These are phyloP conservation scores for Orbilia oligospora DNA, from an alignment of 2,329 filamentous ascomycete species.

Conservation along the genomic window DNA sequence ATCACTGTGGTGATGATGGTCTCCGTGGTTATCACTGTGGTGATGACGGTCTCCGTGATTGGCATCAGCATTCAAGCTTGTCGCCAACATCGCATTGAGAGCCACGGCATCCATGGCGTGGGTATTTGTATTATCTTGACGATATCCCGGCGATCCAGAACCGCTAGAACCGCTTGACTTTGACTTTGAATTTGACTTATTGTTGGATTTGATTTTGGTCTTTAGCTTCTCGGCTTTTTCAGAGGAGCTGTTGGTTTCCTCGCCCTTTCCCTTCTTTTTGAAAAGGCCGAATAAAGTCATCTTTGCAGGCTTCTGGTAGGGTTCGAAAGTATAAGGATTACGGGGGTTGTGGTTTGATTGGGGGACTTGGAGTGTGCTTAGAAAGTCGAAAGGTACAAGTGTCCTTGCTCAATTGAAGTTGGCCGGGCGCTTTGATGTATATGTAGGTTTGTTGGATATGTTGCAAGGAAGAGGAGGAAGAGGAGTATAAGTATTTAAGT, in stretches of 20 bases:
- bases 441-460: not conserved
- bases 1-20: not conserved
- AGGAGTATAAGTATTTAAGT: not conserved
- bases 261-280: not conserved
- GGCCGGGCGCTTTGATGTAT: not conserved
- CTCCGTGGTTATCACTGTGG: not conserved
- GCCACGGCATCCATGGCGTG: not conserved
- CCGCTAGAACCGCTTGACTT: not conserved
- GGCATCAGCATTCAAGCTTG: slow-evolving; percentile 16
- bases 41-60: slow-evolving; percentile 6
- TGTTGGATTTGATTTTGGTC: not conserved
- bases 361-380: not conserved
- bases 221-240: not conserved
- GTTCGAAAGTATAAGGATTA: not conserved
- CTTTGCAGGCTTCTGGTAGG: not conserved
- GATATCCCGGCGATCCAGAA: not conserved
- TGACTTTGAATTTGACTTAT: not conserved
- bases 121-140: not conserved
- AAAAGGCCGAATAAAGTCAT: slow-evolving; percentile 15
- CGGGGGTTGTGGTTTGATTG: not conserved
- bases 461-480: not conserved
- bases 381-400: not conserved
- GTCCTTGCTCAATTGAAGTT: not conserved
- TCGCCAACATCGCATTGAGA: slow-evolving; percentile 33
- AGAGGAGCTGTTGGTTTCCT: not conserved